These are phyloP conservation scores for Flaveria brownii DNA, from an alignment of 129 eudicot genomes.

Conservation along the genomic window DNA sequence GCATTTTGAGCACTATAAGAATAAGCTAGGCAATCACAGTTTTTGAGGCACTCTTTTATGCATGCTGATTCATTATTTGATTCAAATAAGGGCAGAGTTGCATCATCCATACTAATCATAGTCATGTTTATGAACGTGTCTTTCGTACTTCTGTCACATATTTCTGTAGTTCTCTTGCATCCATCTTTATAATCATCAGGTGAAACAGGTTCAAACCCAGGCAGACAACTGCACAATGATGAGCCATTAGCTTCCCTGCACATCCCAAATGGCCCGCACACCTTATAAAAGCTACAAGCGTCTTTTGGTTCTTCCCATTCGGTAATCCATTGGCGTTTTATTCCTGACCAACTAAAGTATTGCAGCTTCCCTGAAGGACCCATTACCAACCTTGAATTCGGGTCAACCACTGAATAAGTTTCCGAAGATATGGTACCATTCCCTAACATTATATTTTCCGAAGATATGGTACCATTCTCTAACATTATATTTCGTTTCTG, in stretches of 20 bases:
- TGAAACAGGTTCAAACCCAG: slow-evolving; percentile 27
- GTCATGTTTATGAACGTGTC: slow-evolving; percentile 10
- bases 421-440: neutral
- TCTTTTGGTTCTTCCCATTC: slow-evolving; percentile 38
- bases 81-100: neutral
- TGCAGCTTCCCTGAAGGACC: slow-evolving; percentile 29
- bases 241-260: slow-evolving; percentile 1
- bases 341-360: neutral
- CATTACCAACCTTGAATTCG: slow-evolving; percentile 33
- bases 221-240: slow-evolving; percentile 40
- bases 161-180: slow-evolving; percentile 27
- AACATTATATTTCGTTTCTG: neutral
- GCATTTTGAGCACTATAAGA: neutral
- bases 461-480: neutral
- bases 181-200: slow-evolving; percentile 17
- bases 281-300: slow-evolving; percentile 12
- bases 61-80: slow-evolving; percentile 21
- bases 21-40: slow-evolving; percentile 35
- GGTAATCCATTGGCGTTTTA: neutral
- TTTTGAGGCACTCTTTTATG: slow-evolving; percentile 15
- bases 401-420: neutral
- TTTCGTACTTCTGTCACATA: neutral
- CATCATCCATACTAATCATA: slow-evolving; percentile 21
- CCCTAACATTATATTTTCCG: neutral
- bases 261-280: slow-evolving; percentile 37